These are phyloP conservation scores for Saccharomycopsis capsularis DNA, from an alignment of 805 yeast genomes.

Conservation along the genomic window DNA sequence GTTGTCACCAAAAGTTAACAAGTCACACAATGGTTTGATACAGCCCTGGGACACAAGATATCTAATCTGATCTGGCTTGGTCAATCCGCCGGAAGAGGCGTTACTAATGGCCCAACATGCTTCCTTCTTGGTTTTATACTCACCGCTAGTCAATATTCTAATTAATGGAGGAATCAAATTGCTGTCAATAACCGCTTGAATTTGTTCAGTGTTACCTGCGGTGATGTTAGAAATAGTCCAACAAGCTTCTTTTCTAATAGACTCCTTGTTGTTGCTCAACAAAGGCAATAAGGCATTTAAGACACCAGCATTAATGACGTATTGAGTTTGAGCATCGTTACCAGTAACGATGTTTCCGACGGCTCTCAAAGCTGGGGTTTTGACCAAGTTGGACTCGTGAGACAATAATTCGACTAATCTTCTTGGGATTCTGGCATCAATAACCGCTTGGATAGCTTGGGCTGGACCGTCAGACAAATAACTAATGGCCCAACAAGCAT, in stretches of 20 bases:
- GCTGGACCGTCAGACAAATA: slow-evolving; percentile 89
- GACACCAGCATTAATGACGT: slow-evolving; percentile 88
- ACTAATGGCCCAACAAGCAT: slow-evolving; percentile 98
- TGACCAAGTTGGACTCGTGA: slow-evolving; percentile 79
- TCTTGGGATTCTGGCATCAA: slow-evolving; percentile 92
- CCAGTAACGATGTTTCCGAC: slow-evolving; percentile 98
- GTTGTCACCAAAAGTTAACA: slow-evolving; percentile 79
- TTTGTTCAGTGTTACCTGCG: slow-evolving; percentile 93
- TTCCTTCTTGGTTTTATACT: slow-evolving; percentile 93
- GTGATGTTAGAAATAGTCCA: slow-evolving; percentile 98
- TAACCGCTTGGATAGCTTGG: slow-evolving; percentile 92
- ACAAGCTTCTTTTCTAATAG: slow-evolving; percentile 94
- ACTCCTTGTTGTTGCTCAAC: slow-evolving; percentile 78
- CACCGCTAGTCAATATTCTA: slow-evolving; percentile 70
- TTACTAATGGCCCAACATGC: slow-evolving; percentile 99
- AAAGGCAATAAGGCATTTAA: slow-evolving; percentile 77
- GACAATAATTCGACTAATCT: slow-evolving; percentile 86
- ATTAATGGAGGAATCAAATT: slow-evolving; percentile 89
- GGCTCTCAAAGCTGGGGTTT: slow-evolving; percentile 95
- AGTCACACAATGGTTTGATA: slow-evolving; percentile 93
- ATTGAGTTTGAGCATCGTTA: slow-evolving; percentile 91
- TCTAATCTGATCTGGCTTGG: slow-evolving; percentile 87
- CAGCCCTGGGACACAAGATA: slow-evolving; percentile 93
- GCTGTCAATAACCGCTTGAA: slow-evolving; percentile 93
- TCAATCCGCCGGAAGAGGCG: slow-evolving; percentile 92